phyloP scores from a whole-genome alignment of 305 asterid genomes.

The Rubia tinctorum region DNA sequence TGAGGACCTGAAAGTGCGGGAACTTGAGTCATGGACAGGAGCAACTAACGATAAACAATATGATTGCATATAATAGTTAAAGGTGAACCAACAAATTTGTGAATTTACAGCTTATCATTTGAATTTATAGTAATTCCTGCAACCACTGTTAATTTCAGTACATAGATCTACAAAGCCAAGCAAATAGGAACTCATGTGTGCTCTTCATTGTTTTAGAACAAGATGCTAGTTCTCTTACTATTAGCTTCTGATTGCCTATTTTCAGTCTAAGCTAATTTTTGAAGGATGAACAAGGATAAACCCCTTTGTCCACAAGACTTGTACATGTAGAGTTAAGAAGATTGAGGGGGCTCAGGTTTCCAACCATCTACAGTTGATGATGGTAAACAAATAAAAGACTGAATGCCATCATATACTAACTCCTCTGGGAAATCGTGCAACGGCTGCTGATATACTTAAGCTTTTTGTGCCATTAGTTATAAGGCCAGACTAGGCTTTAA shows the following conservation, averaged over 20 bases:
- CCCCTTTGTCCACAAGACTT: not conserved
- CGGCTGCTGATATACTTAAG: too few species aligned
- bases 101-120: not conserved
- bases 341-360: too few species aligned
- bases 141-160: not conserved
- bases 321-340: too few species aligned
- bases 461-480: too few species aligned
- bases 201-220: too few species aligned
- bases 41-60: not conserved
- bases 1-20: conserved; percentile 43
- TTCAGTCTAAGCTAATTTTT: not conserved
- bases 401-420: not conserved
- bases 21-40: not conserved
- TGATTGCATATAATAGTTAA: not conserved
- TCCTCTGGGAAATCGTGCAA: not conserved
- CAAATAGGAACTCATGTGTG: not conserved
- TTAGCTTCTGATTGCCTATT: too few species aligned
- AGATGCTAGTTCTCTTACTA: not conserved
- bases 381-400: not conserved
- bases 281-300: not conserved
- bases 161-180: not conserved
- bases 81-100: not conserved
- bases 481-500: too few species aligned
- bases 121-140: not conserved
- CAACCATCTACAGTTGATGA: too few species aligned